Evolutionary conservation across 192 early-diverging fungal genomes (phyloP).

Genomic region (Podila epicladia): DNA sequence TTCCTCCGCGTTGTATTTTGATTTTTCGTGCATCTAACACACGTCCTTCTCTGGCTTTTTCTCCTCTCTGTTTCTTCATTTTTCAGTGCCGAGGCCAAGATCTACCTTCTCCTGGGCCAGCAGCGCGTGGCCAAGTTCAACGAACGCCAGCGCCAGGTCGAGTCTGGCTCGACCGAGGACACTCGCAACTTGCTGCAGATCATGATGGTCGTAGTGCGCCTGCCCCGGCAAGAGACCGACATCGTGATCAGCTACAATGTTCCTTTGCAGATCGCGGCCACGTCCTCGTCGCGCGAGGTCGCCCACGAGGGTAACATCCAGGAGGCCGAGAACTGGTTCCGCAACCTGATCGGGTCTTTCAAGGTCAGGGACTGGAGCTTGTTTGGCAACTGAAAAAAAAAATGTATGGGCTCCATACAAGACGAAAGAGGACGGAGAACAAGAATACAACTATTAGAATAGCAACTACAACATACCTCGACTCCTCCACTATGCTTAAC

Average conservation of each 20-base stretch:
- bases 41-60: background rate
- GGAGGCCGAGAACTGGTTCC: conserved; percentile 57
- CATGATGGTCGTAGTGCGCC: conserved; percentile 75
- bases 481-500: background rate
- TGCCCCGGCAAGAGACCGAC: conserved; percentile 76
- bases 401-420: background rate
- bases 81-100: conserved; percentile 45
- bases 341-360: conserved; percentile 50
- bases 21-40: background rate
- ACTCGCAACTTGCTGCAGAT: conserved; percentile 72
- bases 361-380: conserved; percentile 66
- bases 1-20: background rate
- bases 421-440: background rate
- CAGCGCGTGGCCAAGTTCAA: conserved; percentile 87
- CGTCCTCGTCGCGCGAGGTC: conserved; percentile 58
- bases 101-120: conserved; percentile 66
- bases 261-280: conserved; percentile 63
- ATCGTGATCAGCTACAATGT: conserved; percentile 82
- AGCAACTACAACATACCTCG: background rate
- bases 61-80: background rate
- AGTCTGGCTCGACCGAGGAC: conserved; percentile 4
- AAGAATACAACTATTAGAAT: background rate
- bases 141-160: conserved; percentile 53
- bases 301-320: conserved; percentile 40
- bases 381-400: conserved; percentile 51